Evolutionary conservation across 1,139 yeast genomes (phyloP), one percentile per base, ranked within the genome.

Genomic region (Nakaseomyces bracarensis): DNA sequence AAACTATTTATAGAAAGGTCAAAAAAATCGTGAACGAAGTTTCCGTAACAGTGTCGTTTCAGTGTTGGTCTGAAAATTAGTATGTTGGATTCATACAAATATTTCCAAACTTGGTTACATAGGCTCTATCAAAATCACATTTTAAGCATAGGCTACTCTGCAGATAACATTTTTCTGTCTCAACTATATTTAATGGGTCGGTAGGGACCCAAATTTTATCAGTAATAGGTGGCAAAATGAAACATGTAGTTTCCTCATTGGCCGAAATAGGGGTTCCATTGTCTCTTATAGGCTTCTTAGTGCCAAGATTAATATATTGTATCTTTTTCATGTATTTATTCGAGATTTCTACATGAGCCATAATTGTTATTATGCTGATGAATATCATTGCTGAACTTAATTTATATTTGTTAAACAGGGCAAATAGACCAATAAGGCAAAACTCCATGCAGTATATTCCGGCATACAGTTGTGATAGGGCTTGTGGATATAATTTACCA

Each of bases 371-470:
- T 2, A 64, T 49, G 33, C 78, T 57, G 1, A 72, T 56, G 2
- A 71, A 36, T 9, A 70, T 51, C 74, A 77, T 77, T 5, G 70
- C 47, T 41, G 51, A 38, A 60, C 59, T 52, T 64, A 71, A 34
- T 54, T 50, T 27, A 59, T 58, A 45, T 55, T 54, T 15, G 69
- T 76, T 68, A 55, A 79, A 79, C 15, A 81, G 63, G 33, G 82
- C 74, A 55, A 83, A 81, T 14, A 83, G 63, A 0, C 96, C 96
- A 34, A 84, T 70, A 52, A 87, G 62, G 51, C 89, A 82, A 30
- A 81, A 68, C 52, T 87, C 94, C 56, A 84, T 69, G 53, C 86
- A 82, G 57, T 87, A 86, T 1, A 87, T 61, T 0, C 96, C 96
- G 1, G 82, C 69, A 55, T 81, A 83, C 36, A 85, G 63, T 47